Base-by-base conservation (phyloP, 2,329 filamentous ascomycete species). In the Xylariaceae sp. region DNA sequence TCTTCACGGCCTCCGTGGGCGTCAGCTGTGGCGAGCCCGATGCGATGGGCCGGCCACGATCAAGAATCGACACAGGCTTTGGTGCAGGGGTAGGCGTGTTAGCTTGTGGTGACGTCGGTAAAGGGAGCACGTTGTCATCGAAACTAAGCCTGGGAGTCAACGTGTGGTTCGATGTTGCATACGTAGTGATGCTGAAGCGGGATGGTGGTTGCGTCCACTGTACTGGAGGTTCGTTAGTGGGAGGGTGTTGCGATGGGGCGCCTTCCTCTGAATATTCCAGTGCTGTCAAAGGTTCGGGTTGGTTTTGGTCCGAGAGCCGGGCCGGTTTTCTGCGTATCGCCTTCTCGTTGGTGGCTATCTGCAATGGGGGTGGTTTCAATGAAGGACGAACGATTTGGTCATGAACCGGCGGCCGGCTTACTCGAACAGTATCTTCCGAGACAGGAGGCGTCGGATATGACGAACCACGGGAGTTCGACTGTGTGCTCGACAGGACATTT, bases 121-220 rank as follows among this genome's bases (percentile, higher is more conserved):
- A 53, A 6, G 65, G 60, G 4, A 67, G 60, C 8, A 55, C 57
- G 31, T 61, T 59, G 15, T 58, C 56, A 38, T 64, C 63, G 13
- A 57, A 46, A 21, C 64, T 64, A 21, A 59, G 50, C 34, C 59
- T 65, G 38, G 62, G 67, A 30, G 59, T 68, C 13, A 61, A 66
- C 9, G 62, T 59, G 21, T 61, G 60, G 31, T 68, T 59, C 4
- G 75, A 72, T 2, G 77, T 75, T 16, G 73, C 69, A 52, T 74
- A 79, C 2, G 78, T 83, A 6, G 76, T 80, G 46, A 74, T 66
- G 59, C 78, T 84, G 58, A 83, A 84, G 31, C 75, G 73, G 34
- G 78, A 83, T 2, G 66, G 59, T 5, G 76, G 75, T 40, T 76
- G 71, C 9, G 64, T 60, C 66, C 69, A 71, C 26, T 70, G 54